Base-by-base conservation (phyloP, 2,329 filamentous ascomycete species). In the Coniochaeta sp. region DNA sequence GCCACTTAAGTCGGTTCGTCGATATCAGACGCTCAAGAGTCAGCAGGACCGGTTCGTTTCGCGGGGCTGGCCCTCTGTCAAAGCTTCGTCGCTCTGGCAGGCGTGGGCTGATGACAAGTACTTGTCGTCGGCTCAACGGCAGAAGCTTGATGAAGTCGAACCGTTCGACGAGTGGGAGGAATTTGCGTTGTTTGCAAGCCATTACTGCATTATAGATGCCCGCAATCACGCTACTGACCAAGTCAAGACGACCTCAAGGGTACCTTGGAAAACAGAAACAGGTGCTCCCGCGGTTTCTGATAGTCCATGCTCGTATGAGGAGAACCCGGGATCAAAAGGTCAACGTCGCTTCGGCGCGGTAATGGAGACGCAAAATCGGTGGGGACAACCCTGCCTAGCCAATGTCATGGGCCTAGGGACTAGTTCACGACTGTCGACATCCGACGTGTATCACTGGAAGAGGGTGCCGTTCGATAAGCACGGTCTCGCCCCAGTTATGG, bases 141-240 rank as follows among this genome's bases (percentile, higher is more conserved):
- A 65, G 31, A 70, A 70, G 10, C 69, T 96, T 13, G 86, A 96
- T 59, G 63, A 71, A 1, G 68, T 91, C 14, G 92, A 96, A 62
- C 83, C 86, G 1, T 96, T 97, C 63, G 92, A 97, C 65, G 91
- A 96, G 68, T 96, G 90, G 90, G 92, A 97, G 67, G 92, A 96
- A 61, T 91, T 96, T 63, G 84, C 87, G 2, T 73, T 96, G 1
- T 96, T 95, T 65, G 83, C 81, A 2, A 83, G 84, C 30, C 91
- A 96, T 67, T 95, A 96, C 67, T 87, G 91, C 59, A 70, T 96
- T 40, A 74, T 95, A 8, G 74, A 82, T 49, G 89, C 89, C 7
- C n/a, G 42, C 42, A 46, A 46, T 22, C 9, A 27, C 8, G 12
- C 22, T 46, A 13, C 22, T 6, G 13, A 22, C 27, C 20, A 12